Conservation (phyloP, 2,329 filamentous ascomycete species). For the Penicillium psychrosexuale region DNA sequence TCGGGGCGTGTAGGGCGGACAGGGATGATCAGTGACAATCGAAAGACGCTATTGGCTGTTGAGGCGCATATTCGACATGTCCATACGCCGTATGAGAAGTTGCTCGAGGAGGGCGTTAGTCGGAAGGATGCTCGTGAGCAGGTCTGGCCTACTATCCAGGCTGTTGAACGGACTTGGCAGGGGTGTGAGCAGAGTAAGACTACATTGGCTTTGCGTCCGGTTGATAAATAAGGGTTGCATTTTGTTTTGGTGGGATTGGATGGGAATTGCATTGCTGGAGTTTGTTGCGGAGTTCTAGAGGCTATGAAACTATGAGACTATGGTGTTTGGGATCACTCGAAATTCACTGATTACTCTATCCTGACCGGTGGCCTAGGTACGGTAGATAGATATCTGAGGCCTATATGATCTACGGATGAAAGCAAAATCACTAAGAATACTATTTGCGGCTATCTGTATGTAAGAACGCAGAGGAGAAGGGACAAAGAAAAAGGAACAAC, state of each 20-base stretch:
- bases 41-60: slow-evolving; percentile 40
- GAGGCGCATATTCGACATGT: slow-evolving; percentile 45
- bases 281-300: background rate
- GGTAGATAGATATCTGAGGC: background rate
- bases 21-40: slow-evolving; percentile 30
- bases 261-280: background rate
- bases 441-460: background rate
- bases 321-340: background rate
- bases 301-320: background rate
- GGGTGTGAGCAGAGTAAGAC: slow-evolving; percentile 12
- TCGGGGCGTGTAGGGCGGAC: slow-evolving; percentile 42
- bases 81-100: slow-evolving; percentile 41
- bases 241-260: background rate
- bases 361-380: no score
- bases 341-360: background rate
- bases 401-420: background rate
- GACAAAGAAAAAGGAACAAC: background rate
- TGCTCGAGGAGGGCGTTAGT: slow-evolving; percentile 28
- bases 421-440: background rate
- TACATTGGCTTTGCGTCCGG: background rate
- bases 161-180: slow-evolving; percentile 33
- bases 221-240: background rate
- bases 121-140: slow-evolving; percentile 31
- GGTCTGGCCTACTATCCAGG: slow-evolving; percentile 31
- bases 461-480: background rate